These are phyloP conservation scores for Neurospora sublineolata DNA, from an alignment of 495 filamentous ascomycete genomes.

Conservation along the genomic window DNA sequence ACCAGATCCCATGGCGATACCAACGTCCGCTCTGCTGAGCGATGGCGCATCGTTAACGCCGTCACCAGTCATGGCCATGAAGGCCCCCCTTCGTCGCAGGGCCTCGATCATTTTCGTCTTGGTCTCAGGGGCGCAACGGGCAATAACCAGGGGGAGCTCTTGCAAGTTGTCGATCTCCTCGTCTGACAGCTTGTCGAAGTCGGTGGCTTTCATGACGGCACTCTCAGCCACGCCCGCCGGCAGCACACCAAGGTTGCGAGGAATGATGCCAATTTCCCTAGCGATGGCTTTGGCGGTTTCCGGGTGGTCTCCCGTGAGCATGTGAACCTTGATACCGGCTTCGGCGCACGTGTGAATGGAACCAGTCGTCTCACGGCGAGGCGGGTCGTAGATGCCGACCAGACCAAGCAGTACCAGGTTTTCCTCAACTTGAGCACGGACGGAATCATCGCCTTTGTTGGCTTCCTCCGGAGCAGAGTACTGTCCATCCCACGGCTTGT, in stretches of 20 bases:
- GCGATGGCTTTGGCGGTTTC: conserved; percentile 68
- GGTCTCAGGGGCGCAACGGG: conserved; percentile 54
- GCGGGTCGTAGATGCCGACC: conserved; percentile 66
- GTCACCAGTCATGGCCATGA: conserved; percentile 59
- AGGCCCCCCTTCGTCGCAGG: conserved; percentile 48
- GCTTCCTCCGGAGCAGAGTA: conserved; percentile 7
- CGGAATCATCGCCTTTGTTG: conserved; percentile 15
- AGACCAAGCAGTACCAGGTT: conserved; percentile 54
- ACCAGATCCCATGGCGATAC: conserved; percentile 79
- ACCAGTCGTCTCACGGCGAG: conserved; percentile 54
- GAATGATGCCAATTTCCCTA: conserved; percentile 63
- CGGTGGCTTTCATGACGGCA: conserved; percentile 49
- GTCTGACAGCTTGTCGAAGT: conserved; percentile 52
- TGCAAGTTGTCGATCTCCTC: conserved; percentile 46
- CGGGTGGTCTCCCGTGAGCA: conserved; percentile 71
- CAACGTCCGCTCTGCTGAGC: conserved; percentile 65
- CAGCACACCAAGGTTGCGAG: conserved; percentile 42
- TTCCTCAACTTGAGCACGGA: conserved; percentile 40
- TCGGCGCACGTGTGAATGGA: conserved; percentile 52
- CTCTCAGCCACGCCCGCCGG: conserved; percentile 41
- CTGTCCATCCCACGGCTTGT: conserved; percentile 26
- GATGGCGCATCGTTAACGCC: conserved; percentile 81
- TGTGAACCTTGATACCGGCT: conserved; percentile 68
- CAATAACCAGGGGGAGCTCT: conserved; percentile 52
- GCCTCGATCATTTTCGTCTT: conserved; percentile 61